Evolutionary conservation across 2,329 filamentous ascomycete species (phyloP).

Genomic region (Fusarium liriodendri): DNA sequence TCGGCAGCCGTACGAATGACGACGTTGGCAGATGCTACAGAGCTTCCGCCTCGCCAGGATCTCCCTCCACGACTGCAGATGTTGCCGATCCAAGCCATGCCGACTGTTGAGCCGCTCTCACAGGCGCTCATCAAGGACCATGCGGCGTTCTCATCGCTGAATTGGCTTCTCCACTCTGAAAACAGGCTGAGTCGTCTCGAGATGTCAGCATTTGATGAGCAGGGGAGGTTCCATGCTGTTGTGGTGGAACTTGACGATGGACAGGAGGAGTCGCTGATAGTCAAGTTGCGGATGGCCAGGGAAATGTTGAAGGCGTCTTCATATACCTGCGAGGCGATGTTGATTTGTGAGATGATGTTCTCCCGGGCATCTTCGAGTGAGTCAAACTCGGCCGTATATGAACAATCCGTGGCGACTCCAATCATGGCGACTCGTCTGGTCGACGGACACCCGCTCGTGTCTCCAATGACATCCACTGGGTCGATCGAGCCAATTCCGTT

Average conservation of each 20-base stretch:
- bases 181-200: conserved; percentile 82
- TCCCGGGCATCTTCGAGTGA: conserved; percentile 68
- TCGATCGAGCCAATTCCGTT: conserved; percentile 6
- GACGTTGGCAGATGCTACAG: conserved; percentile 76
- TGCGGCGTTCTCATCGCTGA: conserved; percentile 79
- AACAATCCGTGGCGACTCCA: conserved; percentile 92
- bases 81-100: conserved; percentile 88
- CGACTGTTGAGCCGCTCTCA: conserved; percentile 81
- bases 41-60: conserved; percentile 70
- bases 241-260: conserved; percentile 68
- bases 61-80: conserved; percentile 69
- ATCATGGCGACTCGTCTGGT: conserved; percentile 86
- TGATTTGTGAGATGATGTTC: conserved; percentile 84
- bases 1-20: conserved; percentile 81
- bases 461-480: conserved; percentile 67
- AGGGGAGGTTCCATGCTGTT: conserved; percentile 83
- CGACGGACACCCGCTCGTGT: conserved; percentile 79
- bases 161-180: conserved; percentile 81
- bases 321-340: conserved; percentile 84
- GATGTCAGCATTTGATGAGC: conserved; percentile 70
- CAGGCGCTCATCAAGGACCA: conserved; percentile 86
- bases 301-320: conserved; percentile 91
- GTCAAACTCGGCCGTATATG: conserved; percentile 77
- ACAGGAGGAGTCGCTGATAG: conserved; percentile 76
- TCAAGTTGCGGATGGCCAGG: conserved; percentile 82